Percentiles rank a stretch among this genome's conserved stretches.
Conservation (phyloP, 495 filamentous ascomycete genomes). For the Stereocaulon alpinum region DNA sequence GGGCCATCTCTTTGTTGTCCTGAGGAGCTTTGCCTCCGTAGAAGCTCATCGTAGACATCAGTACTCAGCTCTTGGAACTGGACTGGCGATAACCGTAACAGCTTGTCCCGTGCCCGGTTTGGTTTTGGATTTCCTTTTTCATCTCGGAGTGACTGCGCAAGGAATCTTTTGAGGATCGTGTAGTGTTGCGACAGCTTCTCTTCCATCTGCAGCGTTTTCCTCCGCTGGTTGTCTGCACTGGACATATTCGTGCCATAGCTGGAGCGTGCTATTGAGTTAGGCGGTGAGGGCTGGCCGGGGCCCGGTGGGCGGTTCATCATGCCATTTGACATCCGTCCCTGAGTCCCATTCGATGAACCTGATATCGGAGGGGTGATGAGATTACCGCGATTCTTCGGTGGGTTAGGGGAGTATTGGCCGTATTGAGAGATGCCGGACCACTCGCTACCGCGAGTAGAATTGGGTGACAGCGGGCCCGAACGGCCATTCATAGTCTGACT, state of each 20-base stretch:
- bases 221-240: slow-evolving; percentile 49
- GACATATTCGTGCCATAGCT: slow-evolving; percentile 61
- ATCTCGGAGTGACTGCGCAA: slow-evolving; percentile 59
- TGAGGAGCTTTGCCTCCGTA: slow-evolving; percentile 64
- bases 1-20: slow-evolving; percentile 33
- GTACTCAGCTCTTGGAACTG: slow-evolving; percentile 97
- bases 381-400: slow-evolving; percentile 47
- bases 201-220: slow-evolving; percentile 49
- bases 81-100: slow-evolving; percentile 74
- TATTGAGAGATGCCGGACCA: slow-evolving; percentile 77
- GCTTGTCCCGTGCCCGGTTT: slow-evolving; percentile 85
- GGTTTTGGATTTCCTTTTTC: slow-evolving; percentile 63
- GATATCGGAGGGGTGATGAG: slow-evolving; percentile 63
- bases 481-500: slow-evolving; percentile 46
- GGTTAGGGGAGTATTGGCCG: slow-evolving; percentile 42
- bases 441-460: slow-evolving; percentile 74
- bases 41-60: slow-evolving; percentile 91
- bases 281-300: slow-evolving; percentile 68
- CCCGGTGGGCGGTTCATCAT: slow-evolving; percentile 25
- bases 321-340: slow-evolving; percentile 27
- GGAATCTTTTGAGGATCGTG: slow-evolving; percentile 62
- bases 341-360: slow-evolving; percentile 45
- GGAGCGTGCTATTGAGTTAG: slow-evolving; percentile 74
- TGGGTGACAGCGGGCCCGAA: slow-evolving; percentile 66
- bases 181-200: slow-evolving; percentile 74